phyloP scores from a whole-genome alignment of 768 basidiomycete genomes.

The Agaricus sinodeliciosus region DNA sequence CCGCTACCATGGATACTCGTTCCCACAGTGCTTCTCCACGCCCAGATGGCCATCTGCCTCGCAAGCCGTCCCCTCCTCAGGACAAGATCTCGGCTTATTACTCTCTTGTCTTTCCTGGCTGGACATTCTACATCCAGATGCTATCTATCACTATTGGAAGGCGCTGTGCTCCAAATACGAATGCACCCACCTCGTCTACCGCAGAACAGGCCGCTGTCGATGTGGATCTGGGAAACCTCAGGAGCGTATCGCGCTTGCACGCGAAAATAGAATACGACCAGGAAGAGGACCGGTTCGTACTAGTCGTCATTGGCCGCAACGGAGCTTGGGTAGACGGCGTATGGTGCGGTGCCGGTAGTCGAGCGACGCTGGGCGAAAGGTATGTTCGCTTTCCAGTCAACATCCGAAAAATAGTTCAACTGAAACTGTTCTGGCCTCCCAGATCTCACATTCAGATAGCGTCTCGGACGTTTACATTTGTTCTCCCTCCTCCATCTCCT shows the following conservation, averaged over 20 bases:
- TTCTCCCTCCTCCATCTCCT: conserved; percentile 81
- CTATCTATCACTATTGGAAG: conserved; percentile 92
- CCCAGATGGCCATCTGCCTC: conserved; percentile 19
- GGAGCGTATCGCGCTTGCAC: conserved; percentile 96
- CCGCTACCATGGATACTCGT: conserved; percentile 33
- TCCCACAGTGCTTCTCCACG: conserved; percentile 34
- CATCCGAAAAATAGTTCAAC: no score
- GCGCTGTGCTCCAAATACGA: conserved; percentile 57
- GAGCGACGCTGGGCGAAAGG: conserved; percentile 83
- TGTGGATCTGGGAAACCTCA: conserved; percentile 91
- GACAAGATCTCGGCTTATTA: conserved; percentile 92
- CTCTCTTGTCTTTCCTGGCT: conserved; percentile 88
- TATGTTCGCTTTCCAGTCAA: conserved; percentile 22
- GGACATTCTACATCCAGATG: conserved; percentile 96
- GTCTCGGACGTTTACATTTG: conserved; percentile 93
- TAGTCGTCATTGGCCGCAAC: conserved; percentile 92
- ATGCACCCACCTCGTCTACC: conserved; percentile 47
- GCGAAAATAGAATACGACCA: conserved; percentile 94
- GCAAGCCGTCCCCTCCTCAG: conserved; percentile 31
- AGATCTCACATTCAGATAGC: conserved; percentile 97
- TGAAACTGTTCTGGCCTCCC: conserved; percentile 9
- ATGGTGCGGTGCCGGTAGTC: conserved; percentile 87
- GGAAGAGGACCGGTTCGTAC: conserved; percentile 80
- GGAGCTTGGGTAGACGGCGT: conserved; percentile 97
- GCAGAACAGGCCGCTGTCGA: conserved; percentile 58